These are phyloP conservation scores for Escovopsis sp. DNA, from an alignment of 2,329 filamentous ascomycete genomes.

Conservation along the genomic window DNA sequence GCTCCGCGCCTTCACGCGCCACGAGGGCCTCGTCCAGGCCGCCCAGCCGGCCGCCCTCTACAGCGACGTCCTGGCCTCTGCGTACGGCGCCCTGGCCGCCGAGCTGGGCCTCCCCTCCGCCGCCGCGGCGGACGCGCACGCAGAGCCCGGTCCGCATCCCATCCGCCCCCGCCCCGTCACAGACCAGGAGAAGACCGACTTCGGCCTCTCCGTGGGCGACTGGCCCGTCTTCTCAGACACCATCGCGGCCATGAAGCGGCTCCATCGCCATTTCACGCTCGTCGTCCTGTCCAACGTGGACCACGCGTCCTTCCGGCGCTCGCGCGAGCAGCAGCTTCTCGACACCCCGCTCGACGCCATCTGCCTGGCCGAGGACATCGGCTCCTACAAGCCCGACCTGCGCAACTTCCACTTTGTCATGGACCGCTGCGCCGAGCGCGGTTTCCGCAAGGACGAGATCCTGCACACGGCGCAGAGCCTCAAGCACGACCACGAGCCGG, in stretches of 20 bases:
- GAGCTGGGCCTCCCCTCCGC: conserved; percentile 17
- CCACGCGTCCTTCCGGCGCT: conserved; percentile 16
- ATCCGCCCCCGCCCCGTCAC: too few species aligned
- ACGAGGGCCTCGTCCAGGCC: conserved; percentile 34
- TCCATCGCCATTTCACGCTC: conserved; percentile 39
- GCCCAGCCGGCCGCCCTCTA: conserved; percentile 36
- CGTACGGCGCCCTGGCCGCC: conserved; percentile 23
- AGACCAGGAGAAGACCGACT: conserved; percentile 12
- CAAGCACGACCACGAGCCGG: conserved; percentile 52
- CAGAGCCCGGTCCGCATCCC: too few species aligned
- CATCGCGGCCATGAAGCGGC: conserved; percentile 32
- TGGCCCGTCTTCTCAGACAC: conserved; percentile 47
- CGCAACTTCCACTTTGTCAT: conserved; percentile 55
- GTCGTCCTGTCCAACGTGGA: conserved; percentile 49
- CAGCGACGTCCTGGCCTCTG: conserved; percentile 24
- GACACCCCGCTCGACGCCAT: conserved; percentile 43
- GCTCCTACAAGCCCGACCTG: conserved; percentile 53
- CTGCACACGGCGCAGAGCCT: conserved; percentile 56
- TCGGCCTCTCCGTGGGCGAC: conserved; percentile 31
- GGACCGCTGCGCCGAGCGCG: conserved; percentile 37
- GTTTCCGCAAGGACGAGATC: conserved; percentile 35
- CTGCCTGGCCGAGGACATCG: conserved; percentile 57
- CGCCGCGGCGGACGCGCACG: too few species aligned
- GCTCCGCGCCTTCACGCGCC: conserved; percentile 33
- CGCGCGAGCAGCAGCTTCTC: conserved; percentile 23